Conservation (phyloP, 2,329 filamentous ascomycete genomes). For the Trichoderma lentiforme region DNA sequence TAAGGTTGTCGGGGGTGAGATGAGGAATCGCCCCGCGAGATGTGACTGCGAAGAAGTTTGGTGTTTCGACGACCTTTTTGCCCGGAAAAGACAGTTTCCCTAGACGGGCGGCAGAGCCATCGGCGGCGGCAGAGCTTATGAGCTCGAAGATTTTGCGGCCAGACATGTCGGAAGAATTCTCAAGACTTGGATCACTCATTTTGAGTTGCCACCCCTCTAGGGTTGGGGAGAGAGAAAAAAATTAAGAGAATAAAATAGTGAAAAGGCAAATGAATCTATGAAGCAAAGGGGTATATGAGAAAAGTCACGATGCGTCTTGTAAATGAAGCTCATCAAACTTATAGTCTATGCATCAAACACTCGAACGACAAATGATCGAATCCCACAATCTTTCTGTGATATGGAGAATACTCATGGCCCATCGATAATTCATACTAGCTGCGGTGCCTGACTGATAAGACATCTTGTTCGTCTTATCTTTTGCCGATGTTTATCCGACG, state of each 20-base stretch:
- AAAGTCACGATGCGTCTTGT: neutral
- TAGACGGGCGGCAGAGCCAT: constrained; percentile 56
- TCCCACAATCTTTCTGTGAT: neutral
- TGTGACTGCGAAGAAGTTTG: constrained; percentile 74
- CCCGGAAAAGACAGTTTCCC: constrained; percentile 62
- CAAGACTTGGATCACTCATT: constrained; percentile 28
- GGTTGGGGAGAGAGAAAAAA: neutral
- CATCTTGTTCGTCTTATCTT: neutral
- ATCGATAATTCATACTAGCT: neutral
- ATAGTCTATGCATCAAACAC: neutral
- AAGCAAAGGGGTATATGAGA: neutral
- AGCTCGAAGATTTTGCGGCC: constrained; percentile 42
- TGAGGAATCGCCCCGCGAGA: constrained; percentile 86
- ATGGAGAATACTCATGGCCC: neutral
- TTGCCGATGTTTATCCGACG: neutral
- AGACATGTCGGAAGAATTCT: constrained; percentile 25
- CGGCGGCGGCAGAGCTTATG: constrained; percentile 39
- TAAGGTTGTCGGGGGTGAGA: constrained; percentile 78
- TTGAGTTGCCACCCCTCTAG: constrained; percentile 24
- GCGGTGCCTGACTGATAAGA: constrained; percentile 1
- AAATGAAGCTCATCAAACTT: neutral
- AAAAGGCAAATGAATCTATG: neutral
- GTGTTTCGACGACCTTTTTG: constrained; percentile 70
- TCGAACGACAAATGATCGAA: neutral
- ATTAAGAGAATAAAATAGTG: neutral